A percentile compares a stretch with the other conserved stretches of the same genome.
phyloP scores from a whole-genome alignment of 306 rosid genomes.

The Quercus cerris region DNA sequence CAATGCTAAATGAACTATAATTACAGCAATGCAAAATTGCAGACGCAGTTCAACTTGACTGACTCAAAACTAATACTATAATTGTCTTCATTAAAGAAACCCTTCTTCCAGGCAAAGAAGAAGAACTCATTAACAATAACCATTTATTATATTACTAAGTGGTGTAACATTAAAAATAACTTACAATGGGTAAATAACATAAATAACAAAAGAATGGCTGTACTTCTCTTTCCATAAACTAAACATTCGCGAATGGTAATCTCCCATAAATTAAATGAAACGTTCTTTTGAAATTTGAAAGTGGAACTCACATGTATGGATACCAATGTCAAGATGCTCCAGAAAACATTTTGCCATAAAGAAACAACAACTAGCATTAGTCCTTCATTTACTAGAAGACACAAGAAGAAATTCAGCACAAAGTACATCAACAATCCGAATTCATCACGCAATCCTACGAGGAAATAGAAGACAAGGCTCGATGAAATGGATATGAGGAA shows the following conservation, averaged over 20 bases:
- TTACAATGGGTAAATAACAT: background rate
- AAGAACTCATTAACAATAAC: background rate
- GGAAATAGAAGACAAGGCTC: conserved; percentile 90
- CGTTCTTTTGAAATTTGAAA: background rate
- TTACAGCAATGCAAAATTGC: background rate
- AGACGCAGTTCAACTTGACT: background rate
- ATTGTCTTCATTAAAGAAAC: background rate
- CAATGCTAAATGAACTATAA: background rate
- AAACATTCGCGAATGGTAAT: background rate
- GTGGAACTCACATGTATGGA: conserved; percentile 69
- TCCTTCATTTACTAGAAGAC: conserved; percentile 90
- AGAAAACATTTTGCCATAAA: conserved; percentile 70
- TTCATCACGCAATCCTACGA: conserved; percentile 78
- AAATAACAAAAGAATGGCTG: background rate
- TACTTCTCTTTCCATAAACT: background rate
- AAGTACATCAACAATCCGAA: conserved; percentile 97
- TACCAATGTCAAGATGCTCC: conserved; percentile 79
- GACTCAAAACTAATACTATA: background rate
- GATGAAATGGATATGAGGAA: conserved; percentile 93
- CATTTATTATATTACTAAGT: background rate
- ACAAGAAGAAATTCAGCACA: conserved; percentile 88
- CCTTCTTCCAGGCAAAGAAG: background rate
- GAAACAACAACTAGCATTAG: conserved; percentile 70
- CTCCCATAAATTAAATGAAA: background rate
- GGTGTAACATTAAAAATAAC: background rate